Conservation (phyloP, 257 asterid genomes). For the Cinchona pubescens region DNA sequence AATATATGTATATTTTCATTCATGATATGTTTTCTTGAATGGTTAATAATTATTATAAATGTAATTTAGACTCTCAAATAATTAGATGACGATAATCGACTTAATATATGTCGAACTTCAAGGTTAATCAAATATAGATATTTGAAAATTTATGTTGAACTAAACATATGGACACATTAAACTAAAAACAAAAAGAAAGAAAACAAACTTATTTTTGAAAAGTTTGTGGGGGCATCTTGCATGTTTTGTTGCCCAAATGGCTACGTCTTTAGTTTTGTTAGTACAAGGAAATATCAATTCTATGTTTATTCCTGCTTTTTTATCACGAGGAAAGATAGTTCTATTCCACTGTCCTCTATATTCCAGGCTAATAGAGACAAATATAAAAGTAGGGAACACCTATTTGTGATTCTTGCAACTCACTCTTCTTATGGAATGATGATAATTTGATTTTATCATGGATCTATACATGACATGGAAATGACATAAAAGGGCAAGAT, state of each 20-base stretch:
- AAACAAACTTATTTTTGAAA: not conserved
- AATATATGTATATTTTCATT: no score
- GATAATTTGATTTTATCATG: not conserved
- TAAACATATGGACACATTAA: not conserved
- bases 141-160: not conserved
- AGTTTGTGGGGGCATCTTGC: conserved; percentile 8
- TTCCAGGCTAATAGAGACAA: conserved; percentile 13
- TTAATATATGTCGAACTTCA: not conserved
- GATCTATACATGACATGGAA: not conserved
- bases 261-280: not conserved
- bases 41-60: no score
- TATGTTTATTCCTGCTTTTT: not conserved
- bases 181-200: not conserved
- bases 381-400: conserved; percentile 6
- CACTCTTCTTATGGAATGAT: not conserved
- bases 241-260: not conserved
- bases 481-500: not conserved
- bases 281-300: not conserved
- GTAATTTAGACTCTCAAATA: not conserved
- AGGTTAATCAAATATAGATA: no score
- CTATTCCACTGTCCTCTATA: not conserved
- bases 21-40: no score
- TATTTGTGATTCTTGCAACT: conserved; percentile 10
- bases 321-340: not conserved
- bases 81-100: no score